Percentiles rank a stretch among this genome's conserved stretches.
phyloP scores from a whole-genome alignment of 2,329 filamentous ascomycete species.

The Pseudocercospora pini-densiflorae region DNA sequence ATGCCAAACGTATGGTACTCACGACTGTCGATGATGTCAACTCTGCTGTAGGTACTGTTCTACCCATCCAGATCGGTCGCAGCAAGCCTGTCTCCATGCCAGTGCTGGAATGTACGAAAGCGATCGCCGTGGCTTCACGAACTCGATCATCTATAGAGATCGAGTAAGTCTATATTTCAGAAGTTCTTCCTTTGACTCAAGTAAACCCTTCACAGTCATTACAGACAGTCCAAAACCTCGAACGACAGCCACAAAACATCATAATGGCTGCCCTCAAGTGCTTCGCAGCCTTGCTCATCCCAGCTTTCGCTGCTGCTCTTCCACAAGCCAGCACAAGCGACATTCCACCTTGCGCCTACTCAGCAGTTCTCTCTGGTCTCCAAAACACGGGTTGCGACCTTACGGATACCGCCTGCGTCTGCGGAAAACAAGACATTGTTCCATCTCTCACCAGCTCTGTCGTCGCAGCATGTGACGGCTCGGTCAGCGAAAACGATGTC shows the following conservation, averaged over 20 bases:
- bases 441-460: conserved; percentile 16
- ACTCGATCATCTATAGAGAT: neutral
- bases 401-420: conserved; percentile 23
- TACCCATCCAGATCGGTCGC: conserved; percentile 1
- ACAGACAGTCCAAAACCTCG: neutral
- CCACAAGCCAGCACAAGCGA: conserved; percentile 20
- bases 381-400: conserved; percentile 20
- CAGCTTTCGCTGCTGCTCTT: conserved; percentile 14
- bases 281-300: conserved; percentile 11
- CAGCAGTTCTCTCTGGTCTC: conserved; percentile 20
- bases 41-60: neutral
- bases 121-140: neutral
- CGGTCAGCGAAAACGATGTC: conserved; percentile 12
- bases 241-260: neutral
- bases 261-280: conserved; percentile 16
- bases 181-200: neutral
- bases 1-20: neutral
- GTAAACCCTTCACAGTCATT: neutral
- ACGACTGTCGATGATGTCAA: neutral
- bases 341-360: conserved; percentile 27
- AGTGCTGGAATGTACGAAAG: conserved; percentile 19
- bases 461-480: conserved; percentile 18
- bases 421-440: conserved; percentile 21
- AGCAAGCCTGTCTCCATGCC: neutral
- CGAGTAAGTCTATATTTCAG: conserved; percentile 6